Conservation (phyloP, 208 protist genomes). For the Leishmania tarentolae region DNA sequence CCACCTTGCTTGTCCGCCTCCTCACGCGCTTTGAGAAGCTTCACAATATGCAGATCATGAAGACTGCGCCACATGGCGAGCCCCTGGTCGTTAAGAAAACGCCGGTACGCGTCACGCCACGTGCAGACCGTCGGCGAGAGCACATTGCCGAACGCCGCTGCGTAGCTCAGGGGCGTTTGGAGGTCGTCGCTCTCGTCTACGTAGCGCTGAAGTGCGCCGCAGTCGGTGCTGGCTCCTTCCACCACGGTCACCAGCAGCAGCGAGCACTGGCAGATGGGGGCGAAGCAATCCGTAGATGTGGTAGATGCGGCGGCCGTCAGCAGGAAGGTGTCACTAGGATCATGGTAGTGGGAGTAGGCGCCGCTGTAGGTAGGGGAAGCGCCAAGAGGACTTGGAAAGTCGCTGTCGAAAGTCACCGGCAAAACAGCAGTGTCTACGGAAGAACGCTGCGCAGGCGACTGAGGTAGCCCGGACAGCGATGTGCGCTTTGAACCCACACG, state of each 20-base stretch:
- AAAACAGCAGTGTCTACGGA: background rate
- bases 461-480: background rate
- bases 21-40: slow-evolving; percentile 39
- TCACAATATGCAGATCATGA: slow-evolving; percentile 60
- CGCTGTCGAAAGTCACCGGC: background rate
- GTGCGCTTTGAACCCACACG: slow-evolving; percentile 4
- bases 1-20: slow-evolving; percentile 4
- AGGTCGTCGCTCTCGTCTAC: slow-evolving; percentile 79
- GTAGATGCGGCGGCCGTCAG: background rate
- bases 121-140: slow-evolving; percentile 27
- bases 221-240: slow-evolving; percentile 42
- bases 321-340: background rate
- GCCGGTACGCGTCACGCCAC: slow-evolving; percentile 73
- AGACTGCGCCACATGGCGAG: slow-evolving; percentile 55
- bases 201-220: slow-evolving; percentile 71
- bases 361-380: background rate
- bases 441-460: background rate
- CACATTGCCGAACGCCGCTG: slow-evolving; percentile 45
- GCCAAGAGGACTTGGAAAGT: background rate
- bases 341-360: background rate
- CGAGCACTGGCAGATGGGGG: slow-evolving; percentile 33
- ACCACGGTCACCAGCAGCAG: slow-evolving; percentile 69
- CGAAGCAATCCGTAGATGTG: slow-evolving; percentile 1
- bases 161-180: slow-evolving; percentile 70
- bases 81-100: slow-evolving; percentile 58